Conservation (phyloP, 73 alveolate species). For the Uronychia binucleata region DNA sequence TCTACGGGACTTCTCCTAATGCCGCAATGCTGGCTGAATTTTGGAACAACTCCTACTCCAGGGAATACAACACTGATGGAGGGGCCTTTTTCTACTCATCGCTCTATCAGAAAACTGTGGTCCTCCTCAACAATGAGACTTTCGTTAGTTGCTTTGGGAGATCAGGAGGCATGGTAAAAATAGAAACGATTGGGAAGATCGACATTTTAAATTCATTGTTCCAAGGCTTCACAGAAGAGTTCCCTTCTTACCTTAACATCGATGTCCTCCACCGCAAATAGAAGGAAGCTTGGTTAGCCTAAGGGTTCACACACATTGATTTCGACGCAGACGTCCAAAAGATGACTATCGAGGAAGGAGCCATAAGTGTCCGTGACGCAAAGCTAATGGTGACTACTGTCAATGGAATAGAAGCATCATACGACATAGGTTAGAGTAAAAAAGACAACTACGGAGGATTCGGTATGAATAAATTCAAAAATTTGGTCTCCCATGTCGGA, state of each 20-base stretch:
- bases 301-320: background rate
- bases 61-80: background rate
- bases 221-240: background rate
- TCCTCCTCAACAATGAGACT: background rate
- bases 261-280: background rate
- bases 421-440: no score
- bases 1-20: background rate
- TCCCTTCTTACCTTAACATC: background rate
- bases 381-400: no score
- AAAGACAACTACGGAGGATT: background rate
- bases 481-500: background rate
- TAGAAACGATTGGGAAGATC: background rate
- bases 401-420: no score
- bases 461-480: background rate
- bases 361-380: background rate
- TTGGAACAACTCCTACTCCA: background rate
- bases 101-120: background rate
- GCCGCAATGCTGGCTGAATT: background rate
- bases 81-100: background rate
- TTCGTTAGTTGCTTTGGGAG: background rate
- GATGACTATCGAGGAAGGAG: background rate
- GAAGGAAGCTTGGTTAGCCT: background rate
- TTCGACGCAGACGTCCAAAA: background rate
- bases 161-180: background rate
- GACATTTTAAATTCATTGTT: background rate